Evolutionary conservation across 106 monocot species (phyloP).

Genomic region (Dendrobium huoshanense): DNA sequence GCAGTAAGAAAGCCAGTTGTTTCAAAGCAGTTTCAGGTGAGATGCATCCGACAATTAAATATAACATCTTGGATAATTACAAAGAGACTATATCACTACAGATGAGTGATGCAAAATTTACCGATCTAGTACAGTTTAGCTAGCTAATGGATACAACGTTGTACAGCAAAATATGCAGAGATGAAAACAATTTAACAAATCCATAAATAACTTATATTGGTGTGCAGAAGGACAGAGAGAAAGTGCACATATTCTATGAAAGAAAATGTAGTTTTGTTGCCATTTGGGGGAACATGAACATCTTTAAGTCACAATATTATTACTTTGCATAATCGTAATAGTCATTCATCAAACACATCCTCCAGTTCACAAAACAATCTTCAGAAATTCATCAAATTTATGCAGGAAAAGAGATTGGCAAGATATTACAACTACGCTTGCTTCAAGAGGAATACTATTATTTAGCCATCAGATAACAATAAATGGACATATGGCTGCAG

Average conservation of each 20-base stretch:
- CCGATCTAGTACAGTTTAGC: not conserved
- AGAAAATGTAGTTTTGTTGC: not conserved
- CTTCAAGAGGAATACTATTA: not conserved
- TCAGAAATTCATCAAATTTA: slow-evolving; percentile 1
- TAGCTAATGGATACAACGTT: not conserved
- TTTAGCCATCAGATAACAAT: not conserved
- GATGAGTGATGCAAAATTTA: not conserved
- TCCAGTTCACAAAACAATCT: not conserved
- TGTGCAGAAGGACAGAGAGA: not conserved
- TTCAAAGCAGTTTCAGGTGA: not conserved
- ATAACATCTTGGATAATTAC: not conserved
- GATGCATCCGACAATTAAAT: not conserved
- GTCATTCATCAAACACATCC: not conserved
- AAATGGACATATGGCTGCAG: not conserved
- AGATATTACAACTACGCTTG: not conserved
- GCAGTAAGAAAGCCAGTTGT: not conserved
- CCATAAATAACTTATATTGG: not conserved
- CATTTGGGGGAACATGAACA: not conserved
- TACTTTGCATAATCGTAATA: not conserved
- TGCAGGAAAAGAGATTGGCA: not conserved
- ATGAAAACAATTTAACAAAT: not conserved
- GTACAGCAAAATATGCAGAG: not conserved
- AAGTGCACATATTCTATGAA: not conserved
- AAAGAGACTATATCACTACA: not conserved
- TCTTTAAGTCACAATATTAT: not conserved